Evolutionary conservation across 2,329 filamentous ascomycete species (phyloP).

Genomic region (Neoscytalidium dimidiatum): DNA sequence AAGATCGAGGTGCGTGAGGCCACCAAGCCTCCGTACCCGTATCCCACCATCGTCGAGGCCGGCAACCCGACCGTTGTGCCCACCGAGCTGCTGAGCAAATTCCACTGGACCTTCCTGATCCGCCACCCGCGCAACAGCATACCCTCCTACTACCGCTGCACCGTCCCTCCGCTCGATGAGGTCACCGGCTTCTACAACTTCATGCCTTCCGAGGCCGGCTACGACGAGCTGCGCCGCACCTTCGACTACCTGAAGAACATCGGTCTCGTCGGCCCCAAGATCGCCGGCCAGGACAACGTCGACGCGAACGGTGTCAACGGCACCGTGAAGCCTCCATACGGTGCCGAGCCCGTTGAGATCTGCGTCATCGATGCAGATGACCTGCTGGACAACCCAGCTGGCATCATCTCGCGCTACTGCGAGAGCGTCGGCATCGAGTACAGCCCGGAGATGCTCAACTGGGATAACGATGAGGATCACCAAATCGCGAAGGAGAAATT

Average conservation of each 20-base stretch:
- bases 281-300: conserved; percentile 49
- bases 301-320: neutral
- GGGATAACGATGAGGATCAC: conserved; percentile 76
- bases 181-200: conserved; percentile 86
- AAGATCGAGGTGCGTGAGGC: conserved; percentile 18
- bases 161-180: conserved; percentile 78
- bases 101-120: conserved; percentile 96
- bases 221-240: conserved; percentile 79
- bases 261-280: conserved; percentile 69
- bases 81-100: conserved; percentile 69
- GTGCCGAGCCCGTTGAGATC: conserved; percentile 58
- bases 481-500: conserved; percentile 71
- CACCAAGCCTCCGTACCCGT: conserved; percentile 55
- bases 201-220: conserved; percentile 85
- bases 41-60: conserved; percentile 60
- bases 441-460: conserved; percentile 75
- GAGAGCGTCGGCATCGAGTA: conserved; percentile 78
- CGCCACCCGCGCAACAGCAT: conserved; percentile 91
- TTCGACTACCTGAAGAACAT: conserved; percentile 80
- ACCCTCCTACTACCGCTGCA: conserved; percentile 93
- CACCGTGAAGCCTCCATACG: conserved; percentile 22
- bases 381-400: conserved; percentile 79
- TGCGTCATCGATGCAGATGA: conserved; percentile 94
- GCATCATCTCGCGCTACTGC: conserved; percentile 78
- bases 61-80: conserved; percentile 87